A percentile compares a stretch with the other conserved stretches of the same genome.
Evolutionary conservation across 768 basidiomycete species (phyloP).

Genomic region (Imleria badia): DNA sequence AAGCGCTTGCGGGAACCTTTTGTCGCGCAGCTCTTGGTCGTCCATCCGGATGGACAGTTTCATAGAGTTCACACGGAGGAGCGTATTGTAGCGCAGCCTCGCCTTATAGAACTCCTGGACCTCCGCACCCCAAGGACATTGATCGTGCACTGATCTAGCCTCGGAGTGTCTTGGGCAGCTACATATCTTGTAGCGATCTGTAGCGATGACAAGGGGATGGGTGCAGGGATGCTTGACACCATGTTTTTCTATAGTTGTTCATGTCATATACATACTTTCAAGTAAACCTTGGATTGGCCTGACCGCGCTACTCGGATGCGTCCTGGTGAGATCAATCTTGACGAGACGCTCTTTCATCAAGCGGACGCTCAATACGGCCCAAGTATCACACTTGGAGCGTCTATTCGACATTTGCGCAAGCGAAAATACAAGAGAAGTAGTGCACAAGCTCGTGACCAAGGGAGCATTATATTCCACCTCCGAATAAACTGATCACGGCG

Average conservation of each 20-base stretch:
- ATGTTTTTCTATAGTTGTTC: too few species aligned
- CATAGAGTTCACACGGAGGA: constrained; percentile 24
- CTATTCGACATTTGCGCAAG: neutral
- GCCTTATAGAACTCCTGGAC: constrained; percentile 10
- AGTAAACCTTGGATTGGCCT: too few species aligned
- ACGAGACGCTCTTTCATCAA: too few species aligned
- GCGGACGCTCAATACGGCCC: too few species aligned
- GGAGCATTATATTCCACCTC: constrained; percentile 38
- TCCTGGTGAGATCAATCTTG: too few species aligned
- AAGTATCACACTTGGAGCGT: too few species aligned
- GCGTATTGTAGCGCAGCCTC: constrained; percentile 21
- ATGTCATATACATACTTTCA: too few species aligned
- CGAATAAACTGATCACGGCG: constrained; percentile 74
- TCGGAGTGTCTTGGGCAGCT: neutral
- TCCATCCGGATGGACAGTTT: constrained; percentile 20
- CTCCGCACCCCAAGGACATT: constrained; percentile 20
- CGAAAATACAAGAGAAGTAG: neutral
- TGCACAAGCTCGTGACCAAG: neutral
- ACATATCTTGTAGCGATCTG: too few species aligned
- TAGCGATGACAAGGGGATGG: too few species aligned
- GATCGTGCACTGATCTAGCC: constrained; percentile 20
- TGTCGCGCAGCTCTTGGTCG: constrained; percentile 24
- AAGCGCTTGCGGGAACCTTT: constrained; percentile 21
- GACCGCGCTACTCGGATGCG: too few species aligned
- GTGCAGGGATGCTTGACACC: too few species aligned